phyloP scores from a whole-genome alignment of 2,329 filamentous ascomycete genomes.

The Exserohilum rostratum region DNA sequence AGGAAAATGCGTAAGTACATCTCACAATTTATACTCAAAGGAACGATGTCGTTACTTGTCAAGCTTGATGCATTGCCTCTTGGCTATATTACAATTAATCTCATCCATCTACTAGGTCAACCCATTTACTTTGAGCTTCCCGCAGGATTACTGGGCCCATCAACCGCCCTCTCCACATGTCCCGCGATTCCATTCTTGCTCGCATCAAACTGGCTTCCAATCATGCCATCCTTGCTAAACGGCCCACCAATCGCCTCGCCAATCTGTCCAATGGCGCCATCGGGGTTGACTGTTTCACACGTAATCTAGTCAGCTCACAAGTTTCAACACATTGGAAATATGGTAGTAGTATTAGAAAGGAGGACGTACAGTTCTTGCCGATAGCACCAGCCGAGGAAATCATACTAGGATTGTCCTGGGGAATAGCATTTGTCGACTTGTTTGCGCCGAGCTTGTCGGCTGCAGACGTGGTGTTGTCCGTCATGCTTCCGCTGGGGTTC shows the following conservation, averaged over 20 bases:
- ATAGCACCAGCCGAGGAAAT: constrained; percentile 59
- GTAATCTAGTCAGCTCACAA: too few species aligned
- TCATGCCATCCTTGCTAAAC: constrained; percentile 55
- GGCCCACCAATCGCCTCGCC: constrained; percentile 57
- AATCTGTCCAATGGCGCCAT: constrained; percentile 58
- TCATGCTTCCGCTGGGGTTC: too few species aligned
- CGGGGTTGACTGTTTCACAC: constrained; percentile 46
- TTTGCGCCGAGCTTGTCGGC: constrained; percentile 39
- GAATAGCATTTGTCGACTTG: constrained; percentile 40
- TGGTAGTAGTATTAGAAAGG: too few species aligned
- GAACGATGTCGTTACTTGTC: neutral
- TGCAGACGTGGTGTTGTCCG: constrained; percentile 26
- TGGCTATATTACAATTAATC: constrained; percentile 9
- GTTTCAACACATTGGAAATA: too few species aligned
- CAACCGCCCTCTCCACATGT: constrained; percentile 57
- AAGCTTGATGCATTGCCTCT: constrained; percentile 4
- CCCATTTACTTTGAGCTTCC: constrained; percentile 32
- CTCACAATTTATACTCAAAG: neutral
- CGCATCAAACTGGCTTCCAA: constrained; percentile 63
- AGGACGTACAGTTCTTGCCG: constrained; percentile 56
- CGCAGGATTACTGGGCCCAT: constrained; percentile 49
- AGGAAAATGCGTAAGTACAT: neutral
- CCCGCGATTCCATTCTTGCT: constrained; percentile 60
- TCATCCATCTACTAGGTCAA: too few species aligned
- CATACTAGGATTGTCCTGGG: constrained; percentile 42